Base-by-base conservation (phyloP, 2,329 filamentous ascomycete species). In the Anthostomella pinea region DNA sequence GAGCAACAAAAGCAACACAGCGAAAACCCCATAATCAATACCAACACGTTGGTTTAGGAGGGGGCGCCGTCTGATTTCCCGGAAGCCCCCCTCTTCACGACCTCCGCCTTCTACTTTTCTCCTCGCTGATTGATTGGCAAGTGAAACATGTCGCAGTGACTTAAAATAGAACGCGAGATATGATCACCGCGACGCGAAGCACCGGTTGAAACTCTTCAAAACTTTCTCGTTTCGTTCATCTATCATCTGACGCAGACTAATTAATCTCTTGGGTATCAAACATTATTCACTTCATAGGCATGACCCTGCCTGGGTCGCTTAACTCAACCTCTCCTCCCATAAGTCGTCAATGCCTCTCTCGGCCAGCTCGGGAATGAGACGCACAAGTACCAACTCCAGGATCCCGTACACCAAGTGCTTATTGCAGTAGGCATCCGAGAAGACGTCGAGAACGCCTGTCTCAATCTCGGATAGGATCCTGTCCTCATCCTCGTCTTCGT, bases 401-500 rank as follows among this genome's bases (percentile, higher is more conserved):
- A 93, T 71, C 28, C 79, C 73, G 57, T 95, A 95, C 51, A 95
- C 69, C 20, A 97, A 68, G 65, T 96, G 89, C 67, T 90, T 94
- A 66, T 98, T 98, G 65, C 89, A 84, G 65, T 95, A 95, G 33
- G 76, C 71, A 63, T 96, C 89, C 11, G 77, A 78, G 49, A 95
- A 83, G 23, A 90, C 70, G 52, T 85, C 79, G 30, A 97, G 70
- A 29, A 89, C 68, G 17, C 76, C 65, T 43, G 73, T 66, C 54
- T 82, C 78, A 46, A 87, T 73, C 50, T 83, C 75, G 42, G 67
- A 62, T 28, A 79, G 63, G 39, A 80, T 68, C 31, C 64, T 66
- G 34, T 76, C 67, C 15, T 73, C 67, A 34, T 67, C 59, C 30
- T 59, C 58, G 22, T 52, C 46, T 23, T 49, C 51, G 30, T 49